Base-by-base conservation (phyloP, 2,329 filamentous ascomycete species). In the Penicillium sclerotiorum region DNA sequence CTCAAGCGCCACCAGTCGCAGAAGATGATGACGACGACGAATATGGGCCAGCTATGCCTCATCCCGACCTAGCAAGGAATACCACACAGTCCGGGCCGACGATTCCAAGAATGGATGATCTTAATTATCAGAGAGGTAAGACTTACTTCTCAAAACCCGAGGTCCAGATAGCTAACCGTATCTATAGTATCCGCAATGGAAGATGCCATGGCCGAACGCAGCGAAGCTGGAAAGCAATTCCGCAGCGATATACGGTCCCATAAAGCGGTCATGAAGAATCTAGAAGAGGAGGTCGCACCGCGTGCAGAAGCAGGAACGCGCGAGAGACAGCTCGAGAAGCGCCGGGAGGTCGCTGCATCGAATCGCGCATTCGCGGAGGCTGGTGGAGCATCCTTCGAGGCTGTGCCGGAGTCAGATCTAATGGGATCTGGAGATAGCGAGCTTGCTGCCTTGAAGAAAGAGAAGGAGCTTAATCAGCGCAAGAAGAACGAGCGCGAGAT, bases 261-360 rank as follows among this genome's bases (percentile, higher is more conserved):
- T 41, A 68, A 66, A 45, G 55, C 66, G 4, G 62, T 66, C 37
- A 35, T 69, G 12, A 66, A 64, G 36, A 58, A 66, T 8, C 52
- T 73, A 28, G 57, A 73, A 61, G 90, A 96, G 12, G 92, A 96
- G 57, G 74, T 96, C 0, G 83, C 80, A 0, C 92, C 93, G 0
- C 88, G 90, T 9, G 90, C 93, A 0, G 90, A 94, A 52, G 76
- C 91, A 0, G 91, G 92, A 0, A 89, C 88, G 1, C 85, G 86
- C 38, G 93, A 96, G 73, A 85, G 93, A 9, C 83, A 85, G 63
- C 79, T 97, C 1, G 93, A 99, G 75, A 96, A 96, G 80, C 87
- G 86, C 57, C 81, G 80, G 27, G 87, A 88, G 55, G 77, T 82
- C 5, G 87, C 88, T 23, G 85, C 87, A 6, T 84, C 86, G 58